Base-by-base conservation (phyloP, 2,329 filamentous ascomycete species). In the Ophiocordyceps unilateralis region DNA sequence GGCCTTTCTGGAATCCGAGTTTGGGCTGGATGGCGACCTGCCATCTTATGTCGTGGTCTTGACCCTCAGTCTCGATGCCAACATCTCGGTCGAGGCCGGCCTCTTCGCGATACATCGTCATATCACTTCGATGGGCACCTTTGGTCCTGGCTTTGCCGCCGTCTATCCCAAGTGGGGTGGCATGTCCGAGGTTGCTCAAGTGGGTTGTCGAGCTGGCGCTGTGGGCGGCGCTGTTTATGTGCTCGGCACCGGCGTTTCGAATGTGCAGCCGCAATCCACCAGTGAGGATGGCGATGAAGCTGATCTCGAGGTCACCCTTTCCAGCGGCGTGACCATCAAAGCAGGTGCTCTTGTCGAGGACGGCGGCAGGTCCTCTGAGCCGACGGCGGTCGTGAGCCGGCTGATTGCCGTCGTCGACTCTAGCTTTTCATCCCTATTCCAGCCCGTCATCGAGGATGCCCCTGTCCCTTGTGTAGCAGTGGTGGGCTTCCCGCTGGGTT, bases 91-190 rank as follows among this genome's bases (percentile, higher is more conserved):
- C 24, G 57, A 55, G 42, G 77, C 76, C 53, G 86, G 86, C 0
- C 62, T 96, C 21, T 71, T 75, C 2, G 71, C 76, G 22, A 83
- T 96, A 44, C 72, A 81, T 50, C 76, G 80, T 39, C 88, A 98
- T 60, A 65, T 96, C 41, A 74, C 75, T 14, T 95, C 89, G 0
- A 88, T 93, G 61, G 88, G 89, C 8, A 66, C 84, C 5, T 89
- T 95, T 52, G 89, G 89, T 0, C 74, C 83, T 40, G 87, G 89
- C 10, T 96, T 96, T 57, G 84, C 84, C 42, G 84, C 86, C 40
- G 77, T 98, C 12, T 76, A 93, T 50, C 81, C 88, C 20, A 95
- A 94, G 68, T 98, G 87, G 81, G 89, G 89, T 40, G 87, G 89
- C 23, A 69, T 83, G 40, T 82, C 86, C 26, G 89, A 98, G 61